Base-by-base conservation (phyloP, 352 stramenopile genomes). In the Thraustotheca clavata region DNA sequence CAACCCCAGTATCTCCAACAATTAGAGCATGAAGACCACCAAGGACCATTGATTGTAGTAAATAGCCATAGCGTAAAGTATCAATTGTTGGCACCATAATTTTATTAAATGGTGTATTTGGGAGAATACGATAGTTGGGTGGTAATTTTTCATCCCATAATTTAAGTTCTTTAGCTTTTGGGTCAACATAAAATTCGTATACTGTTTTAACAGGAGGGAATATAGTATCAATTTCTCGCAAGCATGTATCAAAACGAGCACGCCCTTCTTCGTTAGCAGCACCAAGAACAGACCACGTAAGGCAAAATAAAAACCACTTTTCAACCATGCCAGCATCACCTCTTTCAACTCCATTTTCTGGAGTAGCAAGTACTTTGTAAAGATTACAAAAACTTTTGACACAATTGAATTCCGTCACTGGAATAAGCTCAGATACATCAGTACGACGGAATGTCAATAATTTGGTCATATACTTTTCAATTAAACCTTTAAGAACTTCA, bases 101-200 rank as follows among this genome's bases (percentile, higher is more conserved):
- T 60, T 89, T 88, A 69, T 89, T 76, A 49, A 94, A 95, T 9
- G 80, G 77, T 0, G 79, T 89, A 49, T 83, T 83, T 3, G 80
- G 75, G 2, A 75, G 71, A 8, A 94, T 80, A 12, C 79, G 77
- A 60, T 91, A 88, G 59, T 86, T 91, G 7, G 71, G 75, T 3
- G 84, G 80, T 0, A 94, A 67, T 41, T 88, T 88, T 31, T 94
- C 84, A 49, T 94, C 83, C 83, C 83, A 92, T 1, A 92, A 69
- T 59, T 90, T 92, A 43, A 94, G 89, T 20, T 94, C 85, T 5
- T 74, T 72, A n/a, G 68, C 72, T 34, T 78, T 70, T 11, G 79
- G 62, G 62, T 98, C 91, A 20, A 98, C 79, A 29, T 77, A 96
- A 65, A 96, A 98, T 66, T 98, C 92, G 69, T 98, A 98, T 0